Base-by-base conservation (phyloP, 2,329 filamentous ascomycete genomes). In the Calonectria fujianensis region DNA sequence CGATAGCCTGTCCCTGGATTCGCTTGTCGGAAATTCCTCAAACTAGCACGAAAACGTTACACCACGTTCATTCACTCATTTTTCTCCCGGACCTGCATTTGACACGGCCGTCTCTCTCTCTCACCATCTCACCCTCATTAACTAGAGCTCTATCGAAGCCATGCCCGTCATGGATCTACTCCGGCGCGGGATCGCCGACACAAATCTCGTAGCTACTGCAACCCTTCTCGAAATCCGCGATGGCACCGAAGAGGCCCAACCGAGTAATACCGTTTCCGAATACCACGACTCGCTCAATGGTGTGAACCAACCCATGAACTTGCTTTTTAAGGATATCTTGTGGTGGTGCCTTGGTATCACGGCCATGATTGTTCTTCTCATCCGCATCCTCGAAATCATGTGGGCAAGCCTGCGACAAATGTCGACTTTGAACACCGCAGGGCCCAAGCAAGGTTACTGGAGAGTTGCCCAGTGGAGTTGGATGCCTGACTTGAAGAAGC, bases 401-500 rank as follows among this genome's bases (percentile, higher is more conserved):
- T 90, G 89, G 88, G 87, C 87, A 61, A 89, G 91, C 78, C 83
- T 93, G 37, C 89, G 92, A 54, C 91, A 91, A 75, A 87, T 93
- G 51, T 88, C 88, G 27, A 88, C 91, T 77, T 92, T 93, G 91
- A 87, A 87, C 4, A 82, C 87, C 29, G 82, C 88, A 0, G 88
- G 86, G 16, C 84, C 88, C 1, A 87, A 87, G 79, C 92, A 93
- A 80, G 82, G 80, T 52, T 94, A 92, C 83, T 94, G 91, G 91
- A 90, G 87, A 77, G 81, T 82, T 29, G 87, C 90, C 18, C 90
- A 91, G 81, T 91, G 87, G 87, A 86, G 85, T 72, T 91, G 90
- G 90, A 91, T 92, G 88, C 91, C 92, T 16, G 85, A 85, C 74
- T 78, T 93, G 78, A 94, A 94, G 86, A 91, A 90, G 82, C 85